These are phyloP conservation scores for Fagus crenata DNA, from an alignment of 306 rosid species.

Conservation along the genomic window DNA sequence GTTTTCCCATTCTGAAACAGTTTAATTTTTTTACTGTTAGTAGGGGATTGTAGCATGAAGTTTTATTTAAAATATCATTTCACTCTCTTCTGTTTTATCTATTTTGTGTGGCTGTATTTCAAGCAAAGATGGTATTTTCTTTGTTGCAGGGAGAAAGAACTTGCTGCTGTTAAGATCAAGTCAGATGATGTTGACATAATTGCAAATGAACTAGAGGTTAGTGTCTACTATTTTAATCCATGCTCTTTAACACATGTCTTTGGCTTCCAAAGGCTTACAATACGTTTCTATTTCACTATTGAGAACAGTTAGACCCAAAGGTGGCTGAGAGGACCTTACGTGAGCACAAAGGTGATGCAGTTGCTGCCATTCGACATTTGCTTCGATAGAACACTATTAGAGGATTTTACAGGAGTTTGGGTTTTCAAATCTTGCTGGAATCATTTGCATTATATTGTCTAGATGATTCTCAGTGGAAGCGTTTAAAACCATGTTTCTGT, in stretches of 20 bases:
- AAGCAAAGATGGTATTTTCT: neutral
- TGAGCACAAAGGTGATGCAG: constrained; percentile 97
- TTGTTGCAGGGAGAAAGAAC: constrained; percentile 73
- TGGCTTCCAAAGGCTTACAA: neutral
- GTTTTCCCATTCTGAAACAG: neutral
- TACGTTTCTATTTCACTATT: constrained; percentile 6
- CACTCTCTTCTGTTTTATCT: neutral
- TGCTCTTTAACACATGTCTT: neutral
- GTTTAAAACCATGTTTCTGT: too few relatives aligned
- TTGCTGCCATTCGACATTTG: constrained; percentile 85
- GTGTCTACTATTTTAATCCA: constrained; percentile 8
- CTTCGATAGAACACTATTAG: constrained; percentile 41
- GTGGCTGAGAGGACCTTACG: constrained; percentile 93
- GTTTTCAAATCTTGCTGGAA: neutral
- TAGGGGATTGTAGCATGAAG: neutral
- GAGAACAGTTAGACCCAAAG: constrained; percentile 75
- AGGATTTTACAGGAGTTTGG: constrained; percentile 2
- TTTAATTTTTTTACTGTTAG: neutral
- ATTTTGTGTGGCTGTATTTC: neutral
- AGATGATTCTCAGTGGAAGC: neutral
- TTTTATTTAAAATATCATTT: neutral
- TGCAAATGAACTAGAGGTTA: constrained; percentile 85
- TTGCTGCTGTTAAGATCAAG: constrained; percentile 89
- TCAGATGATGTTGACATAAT: constrained; percentile 83
- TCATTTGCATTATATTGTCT: neutral